phyloP scores from a whole-genome alignment of 352 stramenopile species.

The Phytophthora melonis region DNA sequence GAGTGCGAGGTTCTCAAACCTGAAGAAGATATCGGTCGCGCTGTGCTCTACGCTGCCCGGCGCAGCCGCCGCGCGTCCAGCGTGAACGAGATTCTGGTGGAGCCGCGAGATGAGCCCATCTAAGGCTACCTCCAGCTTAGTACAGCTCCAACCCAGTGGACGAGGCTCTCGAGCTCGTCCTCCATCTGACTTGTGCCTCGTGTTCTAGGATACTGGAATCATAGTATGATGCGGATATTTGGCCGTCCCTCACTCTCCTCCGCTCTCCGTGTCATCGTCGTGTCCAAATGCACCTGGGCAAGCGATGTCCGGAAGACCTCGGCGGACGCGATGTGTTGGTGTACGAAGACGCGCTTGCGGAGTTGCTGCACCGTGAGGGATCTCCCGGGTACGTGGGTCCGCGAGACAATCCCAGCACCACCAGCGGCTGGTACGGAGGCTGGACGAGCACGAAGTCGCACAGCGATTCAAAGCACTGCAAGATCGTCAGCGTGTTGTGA shows the following conservation, averaged over 20 bases:
- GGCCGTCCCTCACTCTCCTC: slow-evolving; percentile 23
- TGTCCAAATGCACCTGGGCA: slow-evolving; percentile 66
- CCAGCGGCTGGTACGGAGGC: slow-evolving; percentile 48
- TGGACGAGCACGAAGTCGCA: slow-evolving; percentile 71
- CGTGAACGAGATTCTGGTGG: slow-evolving; percentile 93
- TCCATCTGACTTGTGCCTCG: slow-evolving; percentile 54
- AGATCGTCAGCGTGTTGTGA: slow-evolving; percentile 42
- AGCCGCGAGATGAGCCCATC: slow-evolving; percentile 89
- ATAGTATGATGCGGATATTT: slow-evolving; percentile 43
- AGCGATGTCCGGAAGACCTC: slow-evolving; percentile 61
- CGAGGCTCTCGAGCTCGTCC: slow-evolving; percentile 53
- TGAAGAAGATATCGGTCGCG: slow-evolving; percentile 82
- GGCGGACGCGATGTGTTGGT: slow-evolving; percentile 57
- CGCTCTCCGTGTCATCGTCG: slow-evolving; percentile 35
- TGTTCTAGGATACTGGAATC: slow-evolving; percentile 52
- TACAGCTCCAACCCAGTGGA: slow-evolving; percentile 52
- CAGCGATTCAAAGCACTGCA: slow-evolving; percentile 56
- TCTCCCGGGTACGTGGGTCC: slow-evolving; percentile 57
- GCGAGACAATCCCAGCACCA: slow-evolving; percentile 56
- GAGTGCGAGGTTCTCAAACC: slow-evolving; percentile 85
- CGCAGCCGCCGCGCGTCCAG: slow-evolving; percentile 86
- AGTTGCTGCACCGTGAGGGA: slow-evolving; percentile 70
- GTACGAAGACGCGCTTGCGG: slow-evolving; percentile 60
- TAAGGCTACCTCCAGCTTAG: slow-evolving; percentile 40
- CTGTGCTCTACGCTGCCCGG: slow-evolving; percentile 92